Percentiles rank a stretch among this genome's conserved stretches.
Evolutionary conservation across 805 yeast species (phyloP).

Genomic region (Zygoascus bituminiphila): DNA sequence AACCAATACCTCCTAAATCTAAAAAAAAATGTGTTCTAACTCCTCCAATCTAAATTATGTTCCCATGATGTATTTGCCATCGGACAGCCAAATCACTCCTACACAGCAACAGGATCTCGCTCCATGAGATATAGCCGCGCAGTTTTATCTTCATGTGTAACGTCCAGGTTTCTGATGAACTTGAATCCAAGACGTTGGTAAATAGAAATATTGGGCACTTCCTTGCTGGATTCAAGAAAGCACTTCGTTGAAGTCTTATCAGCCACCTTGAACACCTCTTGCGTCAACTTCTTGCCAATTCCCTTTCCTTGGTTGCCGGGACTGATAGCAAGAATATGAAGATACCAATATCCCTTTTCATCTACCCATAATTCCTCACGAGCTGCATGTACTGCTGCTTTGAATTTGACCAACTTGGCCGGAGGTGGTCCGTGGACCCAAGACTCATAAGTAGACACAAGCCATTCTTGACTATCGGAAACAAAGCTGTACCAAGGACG

Average conservation of each 20-base stretch:
- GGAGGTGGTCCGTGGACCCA: neutral
- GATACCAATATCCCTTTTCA: conserved; percentile 3
- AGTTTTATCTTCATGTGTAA: neutral
- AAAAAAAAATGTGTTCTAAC: too few relatives aligned
- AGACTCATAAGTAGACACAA: neutral
- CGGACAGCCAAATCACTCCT: too few relatives aligned
- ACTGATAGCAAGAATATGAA: conserved; percentile 1
- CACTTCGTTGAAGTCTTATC: neutral
- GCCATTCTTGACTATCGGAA: neutral
- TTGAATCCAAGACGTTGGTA: conserved; percentile 6
- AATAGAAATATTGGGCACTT: conserved; percentile 5
- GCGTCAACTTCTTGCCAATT: neutral
- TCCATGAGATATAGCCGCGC: neutral
- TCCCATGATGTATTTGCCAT: too few relatives aligned
- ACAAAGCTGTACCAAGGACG: neutral
- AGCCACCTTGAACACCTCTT: conserved; percentile 1
- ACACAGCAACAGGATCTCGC: neutral
- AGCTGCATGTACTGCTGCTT: neutral
- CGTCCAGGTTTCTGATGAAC: neutral
- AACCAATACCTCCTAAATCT: too few relatives aligned
- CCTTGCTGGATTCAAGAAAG: conserved; percentile 7
- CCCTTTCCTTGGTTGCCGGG: conserved; percentile 7
- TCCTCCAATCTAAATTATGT: too few relatives aligned
- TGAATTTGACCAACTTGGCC: neutral
- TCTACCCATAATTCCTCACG: neutral